Evolutionary conservation across 2,329 filamentous ascomycete species (phyloP).

Genomic region (Plenodomus tracheiphilus): DNA sequence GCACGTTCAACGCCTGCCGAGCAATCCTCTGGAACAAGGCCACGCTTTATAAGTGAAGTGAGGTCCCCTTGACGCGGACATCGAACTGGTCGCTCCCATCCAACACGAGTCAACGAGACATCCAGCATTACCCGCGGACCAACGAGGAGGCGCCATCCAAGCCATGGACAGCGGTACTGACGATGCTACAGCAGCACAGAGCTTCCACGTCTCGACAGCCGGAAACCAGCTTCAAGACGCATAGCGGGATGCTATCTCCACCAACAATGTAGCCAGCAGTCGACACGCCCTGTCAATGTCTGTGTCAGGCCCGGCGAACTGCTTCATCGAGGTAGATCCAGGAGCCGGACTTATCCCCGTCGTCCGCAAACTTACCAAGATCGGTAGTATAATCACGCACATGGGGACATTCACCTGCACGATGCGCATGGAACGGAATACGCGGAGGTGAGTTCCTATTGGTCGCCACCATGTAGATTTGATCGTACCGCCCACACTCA

Average conservation of each 20-base stretch:
- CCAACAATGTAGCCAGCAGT: constrained; percentile 12
- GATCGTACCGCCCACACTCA: neutral
- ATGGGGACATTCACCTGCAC: too few relatives aligned
- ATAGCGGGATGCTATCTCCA: constrained; percentile 16
- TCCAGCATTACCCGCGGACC: constrained; percentile 18
- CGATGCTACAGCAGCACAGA: constrained; percentile 1
- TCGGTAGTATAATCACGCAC: neutral
- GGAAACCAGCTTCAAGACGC: neutral
- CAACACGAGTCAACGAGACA: constrained; percentile 20
- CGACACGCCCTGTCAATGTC: constrained; percentile 13
- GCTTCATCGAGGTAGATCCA: neutral
- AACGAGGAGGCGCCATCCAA: constrained; percentile 12
- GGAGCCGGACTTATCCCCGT: neutral
- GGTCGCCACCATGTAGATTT: too few relatives aligned
- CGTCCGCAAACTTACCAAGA: neutral
- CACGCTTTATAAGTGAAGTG: constrained; percentile 31
- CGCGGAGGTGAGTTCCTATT: too few relatives aligned
- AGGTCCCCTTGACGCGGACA: neutral
- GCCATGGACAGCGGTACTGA: constrained; percentile 6
- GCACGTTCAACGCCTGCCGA: constrained; percentile 36
- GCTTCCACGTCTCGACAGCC: neutral
- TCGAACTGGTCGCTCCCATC: too few relatives aligned
- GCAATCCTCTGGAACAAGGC: constrained; percentile 20
- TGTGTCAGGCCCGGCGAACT: constrained; percentile 3
- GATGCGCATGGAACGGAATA: too few relatives aligned